Conservation (phyloP, 2,329 filamentous ascomycete species). For the Phialophora tarda region DNA sequence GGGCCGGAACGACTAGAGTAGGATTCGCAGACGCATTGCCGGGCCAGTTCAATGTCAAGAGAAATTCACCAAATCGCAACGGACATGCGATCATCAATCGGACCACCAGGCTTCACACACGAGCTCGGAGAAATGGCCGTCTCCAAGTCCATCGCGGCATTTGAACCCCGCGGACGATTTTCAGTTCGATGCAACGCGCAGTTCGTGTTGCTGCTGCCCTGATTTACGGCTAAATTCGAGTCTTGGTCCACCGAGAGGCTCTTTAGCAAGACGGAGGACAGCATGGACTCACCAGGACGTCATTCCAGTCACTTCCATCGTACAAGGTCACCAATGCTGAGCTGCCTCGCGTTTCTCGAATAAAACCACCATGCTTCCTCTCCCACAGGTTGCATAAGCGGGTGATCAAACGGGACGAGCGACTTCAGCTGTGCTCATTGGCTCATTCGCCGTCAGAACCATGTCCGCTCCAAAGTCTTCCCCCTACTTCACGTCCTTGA, state of each 20-base stretch:
- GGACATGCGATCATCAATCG: neutral
- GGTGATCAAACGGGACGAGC: neutral
- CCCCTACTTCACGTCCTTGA: constrained; percentile 24
- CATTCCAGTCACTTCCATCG: neutral
- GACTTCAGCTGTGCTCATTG: neutral
- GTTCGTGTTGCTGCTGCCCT: neutral
- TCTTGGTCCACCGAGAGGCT: neutral
- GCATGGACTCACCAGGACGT: too few species aligned
- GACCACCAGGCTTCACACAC: neutral
- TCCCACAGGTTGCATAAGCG: neutral
- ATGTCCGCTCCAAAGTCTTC: constrained; percentile 7
- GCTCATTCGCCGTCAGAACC: neutral
- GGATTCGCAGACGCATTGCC: neutral
- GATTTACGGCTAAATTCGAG: constrained; percentile 21
- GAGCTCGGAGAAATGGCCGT: constrained; percentile 17
- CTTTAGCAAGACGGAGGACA: constrained; percentile 3
- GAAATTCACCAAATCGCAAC: neutral
- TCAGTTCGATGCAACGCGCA: neutral
- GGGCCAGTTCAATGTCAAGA: neutral
- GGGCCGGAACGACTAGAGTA: neutral
- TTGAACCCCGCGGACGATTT: neutral
- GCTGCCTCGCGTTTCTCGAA: neutral
- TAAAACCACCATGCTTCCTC: neutral
- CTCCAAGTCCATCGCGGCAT: neutral
- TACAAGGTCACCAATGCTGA: neutral